These are phyloP conservation scores for Leccinum boreale DNA, from an alignment of 768 basidiomycete species.

Conservation along the genomic window DNA sequence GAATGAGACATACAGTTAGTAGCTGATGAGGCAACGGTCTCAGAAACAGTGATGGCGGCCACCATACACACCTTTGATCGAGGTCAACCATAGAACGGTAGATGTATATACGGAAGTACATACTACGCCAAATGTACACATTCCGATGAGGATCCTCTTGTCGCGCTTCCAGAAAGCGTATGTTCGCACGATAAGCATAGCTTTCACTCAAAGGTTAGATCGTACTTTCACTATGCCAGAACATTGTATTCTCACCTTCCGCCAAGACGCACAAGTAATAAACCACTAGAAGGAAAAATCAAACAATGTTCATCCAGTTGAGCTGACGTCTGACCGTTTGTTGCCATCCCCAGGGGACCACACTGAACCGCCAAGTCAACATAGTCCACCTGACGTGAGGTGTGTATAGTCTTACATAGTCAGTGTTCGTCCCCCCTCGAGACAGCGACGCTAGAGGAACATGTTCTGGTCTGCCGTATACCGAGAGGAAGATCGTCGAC, in stretches of 20 bases:
- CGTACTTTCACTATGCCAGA: not conserved
- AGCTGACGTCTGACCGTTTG: constrained; percentile 1
- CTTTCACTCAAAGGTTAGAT: not conserved
- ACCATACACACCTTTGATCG: constrained; percentile 4
- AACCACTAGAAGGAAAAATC: constrained; percentile 3
- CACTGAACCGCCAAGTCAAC: constrained; percentile 7
- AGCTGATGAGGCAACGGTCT: constrained; percentile 2
- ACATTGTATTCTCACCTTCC: constrained; percentile 11
- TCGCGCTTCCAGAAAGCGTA: constrained; percentile 16
- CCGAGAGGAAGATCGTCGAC: not conserved
- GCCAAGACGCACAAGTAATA: constrained; percentile 16
- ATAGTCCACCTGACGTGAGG: not conserved
- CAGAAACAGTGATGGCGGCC: constrained; percentile 5
- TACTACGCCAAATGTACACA: constrained; percentile 9
- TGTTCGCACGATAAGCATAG: constrained; percentile 19
- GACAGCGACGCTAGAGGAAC: constrained; percentile 4
- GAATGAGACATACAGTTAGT: constrained; percentile 2
- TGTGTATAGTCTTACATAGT: constrained; percentile 2
- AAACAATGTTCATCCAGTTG: not conserved
- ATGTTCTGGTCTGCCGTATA: not conserved
- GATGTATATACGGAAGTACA: not conserved
- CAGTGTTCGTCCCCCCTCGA: not conserved
- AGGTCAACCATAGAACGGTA: not conserved
- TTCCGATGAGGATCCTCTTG: constrained; percentile 18
- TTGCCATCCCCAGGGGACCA: constrained; percentile 9